These are phyloP conservation scores for Drosera spatulata DNA, from an alignment of 179 eudicot species.

Conservation along the genomic window DNA sequence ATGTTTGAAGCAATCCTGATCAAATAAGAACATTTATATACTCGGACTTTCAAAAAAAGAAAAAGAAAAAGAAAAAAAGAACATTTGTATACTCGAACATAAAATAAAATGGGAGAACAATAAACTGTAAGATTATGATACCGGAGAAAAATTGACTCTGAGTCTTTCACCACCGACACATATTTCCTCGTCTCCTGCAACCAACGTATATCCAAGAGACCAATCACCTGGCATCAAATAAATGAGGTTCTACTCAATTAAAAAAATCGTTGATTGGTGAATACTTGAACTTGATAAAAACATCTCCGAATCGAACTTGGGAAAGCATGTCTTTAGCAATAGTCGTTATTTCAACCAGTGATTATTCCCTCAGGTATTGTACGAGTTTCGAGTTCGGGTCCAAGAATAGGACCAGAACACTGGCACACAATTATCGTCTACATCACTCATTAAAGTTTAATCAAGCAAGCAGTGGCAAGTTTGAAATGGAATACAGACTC, in stretches of 20 bases:
- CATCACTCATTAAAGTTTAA: neutral
- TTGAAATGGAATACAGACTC: neutral
- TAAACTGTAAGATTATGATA: slow-evolving; percentile 17
- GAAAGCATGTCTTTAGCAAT: no score
- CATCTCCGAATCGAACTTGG: no score
- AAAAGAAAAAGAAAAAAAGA: neutral
- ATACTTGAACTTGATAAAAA: no score
- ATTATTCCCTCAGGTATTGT: no score
- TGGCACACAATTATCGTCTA: no score
- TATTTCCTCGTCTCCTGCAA: slow-evolving; percentile 63
- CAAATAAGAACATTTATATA: no score
- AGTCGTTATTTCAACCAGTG: no score
- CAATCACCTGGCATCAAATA: slow-evolving; percentile 53
- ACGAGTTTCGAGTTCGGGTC: no score
- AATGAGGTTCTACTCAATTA: neutral
- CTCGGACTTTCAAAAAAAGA: no score
- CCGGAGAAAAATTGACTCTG: slow-evolving; percentile 67
- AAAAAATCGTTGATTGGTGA: no score
- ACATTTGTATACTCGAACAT: neutral
- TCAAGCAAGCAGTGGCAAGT: neutral
- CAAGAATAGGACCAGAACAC: no score
- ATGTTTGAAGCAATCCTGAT: no score
- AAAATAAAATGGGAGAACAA: neutral
- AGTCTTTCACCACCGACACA: slow-evolving; percentile 62
- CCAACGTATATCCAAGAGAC: slow-evolving; percentile 52